Evolutionary conservation across 2,329 filamentous ascomycete species (phyloP), one percentile per base, ranked within the genome.

Genomic region (Pseudogymnoascus sp.): DNA sequence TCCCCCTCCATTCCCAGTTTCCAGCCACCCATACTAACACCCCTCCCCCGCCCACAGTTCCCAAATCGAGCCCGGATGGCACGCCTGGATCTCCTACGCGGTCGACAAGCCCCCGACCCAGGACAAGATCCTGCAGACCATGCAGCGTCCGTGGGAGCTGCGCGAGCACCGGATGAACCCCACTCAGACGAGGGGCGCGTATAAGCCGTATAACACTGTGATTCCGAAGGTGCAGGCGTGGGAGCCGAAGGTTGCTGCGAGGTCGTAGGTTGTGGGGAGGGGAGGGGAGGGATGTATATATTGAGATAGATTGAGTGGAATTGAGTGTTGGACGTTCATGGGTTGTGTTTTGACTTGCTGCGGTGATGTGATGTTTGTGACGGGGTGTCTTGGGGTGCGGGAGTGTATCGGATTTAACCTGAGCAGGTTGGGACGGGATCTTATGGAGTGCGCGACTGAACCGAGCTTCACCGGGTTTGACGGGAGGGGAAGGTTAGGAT

Each of bases 21-120:
- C 5, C 14, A 30, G 12, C 6, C 1, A 9, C 22, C 20, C 18
- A 15, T 22, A 18, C 53, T 60, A 2, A 22, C 36, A 11, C 38
- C 8, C 38, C 18, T n/a, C n/a, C n/a, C n/a, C n/a, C n/a, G n/a
- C n/a, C 30, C 39, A 63, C 66, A 88, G 86, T 64, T 84, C 84
- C 62, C 90, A 97, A 60, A 89, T 97, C 70, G 93, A 97, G 76
- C 92, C 93, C 58, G 90, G 93, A 75, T 99, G 94, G 94, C 94
- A 97, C 78, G 91, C 90, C 30, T 99, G 94, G 94, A 91, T 99
- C 69, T 91, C 91, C 67, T 97, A 99, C 78, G 79, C 86, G 77
- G 87, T 96, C 70, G 91, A 97, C 76, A 89, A 89, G 76, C 86
- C 93, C 37, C 94, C 94, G 1, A 83, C 80, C 37, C 76, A 88